phyloP scores from a whole-genome alignment of 257 asterid genomes.

The Jacaranda mimosifolia region DNA sequence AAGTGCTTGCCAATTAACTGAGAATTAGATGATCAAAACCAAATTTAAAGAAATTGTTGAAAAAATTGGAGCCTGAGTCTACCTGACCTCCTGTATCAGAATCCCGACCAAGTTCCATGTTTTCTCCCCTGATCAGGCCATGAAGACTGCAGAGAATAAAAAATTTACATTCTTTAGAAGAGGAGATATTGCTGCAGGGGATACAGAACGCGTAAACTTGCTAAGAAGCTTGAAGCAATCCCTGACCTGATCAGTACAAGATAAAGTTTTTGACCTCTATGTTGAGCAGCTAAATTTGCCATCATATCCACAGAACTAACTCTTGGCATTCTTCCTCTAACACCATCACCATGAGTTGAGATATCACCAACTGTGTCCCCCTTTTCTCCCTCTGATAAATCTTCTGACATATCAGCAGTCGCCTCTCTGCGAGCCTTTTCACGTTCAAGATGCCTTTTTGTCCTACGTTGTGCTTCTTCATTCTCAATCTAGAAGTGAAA shows the following conservation, averaged over 20 bases:
- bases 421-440: slow-evolving; percentile 80
- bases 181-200: slow-evolving; percentile 18
- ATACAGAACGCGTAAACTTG: not conserved
- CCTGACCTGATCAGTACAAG: slow-evolving; percentile 71
- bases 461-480: slow-evolving; percentile 66
- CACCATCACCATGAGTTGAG: slow-evolving; percentile 48
- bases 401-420: slow-evolving; percentile 82
- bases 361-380: slow-evolving; percentile 61
- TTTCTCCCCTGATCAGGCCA: slow-evolving; percentile 81
- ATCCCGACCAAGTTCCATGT: slow-evolving; percentile 88
- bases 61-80: slow-evolving; percentile 27
- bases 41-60: slow-evolving; percentile 4
- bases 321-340: slow-evolving; percentile 56
- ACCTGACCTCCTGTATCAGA: slow-evolving; percentile 87
- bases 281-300: slow-evolving; percentile 58
- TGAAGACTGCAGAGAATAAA: slow-evolving; percentile 61
- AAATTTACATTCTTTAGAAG: not conserved
- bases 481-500: slow-evolving; percentile 58
- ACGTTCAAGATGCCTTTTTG: slow-evolving; percentile 53
- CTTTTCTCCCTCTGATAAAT: slow-evolving; percentile 78
- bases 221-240: slow-evolving; percentile 19
- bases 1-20: not conserved
- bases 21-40: slow-evolving; percentile 11
- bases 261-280: slow-evolving; percentile 63
- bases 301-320: slow-evolving; percentile 61